These are phyloP conservation scores for Globisporangium echinulatum DNA, from an alignment of 352 stramenopile genomes.

Conservation along the genomic window DNA sequence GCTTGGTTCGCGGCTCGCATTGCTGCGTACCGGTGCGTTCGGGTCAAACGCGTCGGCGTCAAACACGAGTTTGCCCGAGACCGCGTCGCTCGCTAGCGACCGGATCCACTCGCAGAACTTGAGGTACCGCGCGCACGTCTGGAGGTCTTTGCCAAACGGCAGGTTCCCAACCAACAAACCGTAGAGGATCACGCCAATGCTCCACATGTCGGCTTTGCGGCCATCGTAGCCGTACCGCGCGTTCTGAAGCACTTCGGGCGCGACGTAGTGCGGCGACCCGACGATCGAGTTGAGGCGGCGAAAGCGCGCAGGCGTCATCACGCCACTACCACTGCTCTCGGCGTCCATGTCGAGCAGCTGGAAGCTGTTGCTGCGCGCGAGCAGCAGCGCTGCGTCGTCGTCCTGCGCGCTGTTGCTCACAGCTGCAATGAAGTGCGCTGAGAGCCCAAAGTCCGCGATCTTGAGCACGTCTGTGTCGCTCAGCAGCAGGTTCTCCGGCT, in stretches of 20 bases:
- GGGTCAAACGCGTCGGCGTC: constrained; percentile 44
- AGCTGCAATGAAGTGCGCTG: constrained; percentile 84
- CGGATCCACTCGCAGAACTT: constrained; percentile 92
- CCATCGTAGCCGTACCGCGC: constrained; percentile 84
- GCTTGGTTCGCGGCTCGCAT: background rate
- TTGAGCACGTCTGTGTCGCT: constrained; percentile 89
- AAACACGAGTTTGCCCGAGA: constrained; percentile 57
- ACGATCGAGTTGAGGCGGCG: constrained; percentile 91
- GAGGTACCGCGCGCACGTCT: constrained; percentile 92
- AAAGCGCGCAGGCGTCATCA: constrained; percentile 23
- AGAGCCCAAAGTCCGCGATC: constrained; percentile 93
- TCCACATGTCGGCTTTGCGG: constrained; percentile 89
- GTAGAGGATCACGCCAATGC: constrained; percentile 91
- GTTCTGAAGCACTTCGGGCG: constrained; percentile 93
- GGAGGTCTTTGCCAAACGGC: constrained; percentile 94
- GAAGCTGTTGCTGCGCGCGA: constrained; percentile 81
- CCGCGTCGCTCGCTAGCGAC: constrained; percentile 48
- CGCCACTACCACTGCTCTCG: constrained; percentile 2
- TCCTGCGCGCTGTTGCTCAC: constrained; percentile 33
- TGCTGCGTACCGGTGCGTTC: background rate
- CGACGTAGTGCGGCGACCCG: constrained; percentile 95
- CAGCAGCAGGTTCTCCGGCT: constrained; percentile 94
- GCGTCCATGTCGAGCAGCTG: constrained; percentile 89
- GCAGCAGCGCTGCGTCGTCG: constrained; percentile 8
- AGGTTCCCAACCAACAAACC: constrained; percentile 92